Evolutionary conservation across 176 grass and related monocot genomes (phyloP).

Genomic region (Carex pumila): DNA sequence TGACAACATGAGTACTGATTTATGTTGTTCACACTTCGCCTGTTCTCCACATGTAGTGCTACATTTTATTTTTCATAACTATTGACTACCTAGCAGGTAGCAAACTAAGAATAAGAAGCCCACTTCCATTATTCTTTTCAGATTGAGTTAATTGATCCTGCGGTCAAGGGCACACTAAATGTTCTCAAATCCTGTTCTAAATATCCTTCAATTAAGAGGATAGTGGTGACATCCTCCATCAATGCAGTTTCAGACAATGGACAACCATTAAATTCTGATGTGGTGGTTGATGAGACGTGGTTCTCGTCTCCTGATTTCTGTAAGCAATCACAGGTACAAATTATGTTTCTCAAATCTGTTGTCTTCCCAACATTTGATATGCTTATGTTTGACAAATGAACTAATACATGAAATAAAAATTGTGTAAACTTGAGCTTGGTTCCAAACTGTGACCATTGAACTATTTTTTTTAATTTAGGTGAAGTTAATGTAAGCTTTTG

Average conservation of each 20-base stretch:
- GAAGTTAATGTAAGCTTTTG: neutral
- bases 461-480: neutral
- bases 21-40: neutral
- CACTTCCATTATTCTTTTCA: neutral
- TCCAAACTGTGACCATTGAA: neutral
- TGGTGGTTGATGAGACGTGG: conserved; percentile 33
- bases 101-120: neutral
- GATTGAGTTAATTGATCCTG: conserved; percentile 27
- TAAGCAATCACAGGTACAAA: conserved; percentile 17
- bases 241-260: conserved; percentile 16
- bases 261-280: conserved; percentile 14
- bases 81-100: neutral
- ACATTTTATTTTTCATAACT: neutral
- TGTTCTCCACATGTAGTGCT: neutral
- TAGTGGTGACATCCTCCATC: conserved; percentile 33
- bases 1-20: neutral
- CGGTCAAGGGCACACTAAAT: conserved; percentile 36
- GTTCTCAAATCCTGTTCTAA: conserved; percentile 31
- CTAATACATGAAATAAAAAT: neutral
- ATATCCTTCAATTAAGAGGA: conserved; percentile 25
- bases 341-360: neutral
- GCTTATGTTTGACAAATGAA: neutral
- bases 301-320: conserved; percentile 27
- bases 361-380: neutral
- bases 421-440: neutral